Evolutionary conservation across 2,329 filamentous ascomycete species (phyloP), one percentile per base, ranked within the genome.

Genomic region (Nemania sp.): DNA sequence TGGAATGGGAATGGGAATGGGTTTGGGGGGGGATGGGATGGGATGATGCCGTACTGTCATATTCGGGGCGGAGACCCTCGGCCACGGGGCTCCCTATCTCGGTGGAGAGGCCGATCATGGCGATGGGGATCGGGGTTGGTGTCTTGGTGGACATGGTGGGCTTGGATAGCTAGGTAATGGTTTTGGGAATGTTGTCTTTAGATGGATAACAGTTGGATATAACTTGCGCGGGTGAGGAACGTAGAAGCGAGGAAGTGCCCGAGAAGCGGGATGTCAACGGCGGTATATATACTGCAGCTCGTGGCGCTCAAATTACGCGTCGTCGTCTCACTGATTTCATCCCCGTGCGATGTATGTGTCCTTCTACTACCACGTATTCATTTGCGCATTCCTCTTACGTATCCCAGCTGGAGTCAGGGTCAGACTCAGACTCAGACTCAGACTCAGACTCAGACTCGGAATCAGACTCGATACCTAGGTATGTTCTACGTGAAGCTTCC

Each of bases 41-140:
- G 26, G 49, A 43, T 29, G 26, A 2, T 26, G 5, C 27, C 62
- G 18, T 63, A 72, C 71, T 41, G 6, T 73, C 71, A 27, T 57
- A 73, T 1, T 73, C 68, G 6, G 70, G 70, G 22, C 58, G 63
- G 4, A 73, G 66, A 8, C 45, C 55, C 22, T 67, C 56, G 52
- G 70, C 29, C 38, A 73, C 62, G 0, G 66, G 53, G 3, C 10
- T 22, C 15, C 70, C 71, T 15, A 73, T 68, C 54, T 66, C 66
- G 54, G 62, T 57, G 66, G 62, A 53, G 29, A 69, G 60, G 57
- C 71, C 71, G 59, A 73, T 53, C 11, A 73, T 52, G 5, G 64
- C 68, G 45, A 72, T 59, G 15, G 71, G 60, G 10, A 73, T 43
- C 6, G 71, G 62, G 10, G 59, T 15, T 47, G 60, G 11, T 15